Conservation (phyloP, 768 basidiomycete species). For the Tricholoma matsutake region DNA sequence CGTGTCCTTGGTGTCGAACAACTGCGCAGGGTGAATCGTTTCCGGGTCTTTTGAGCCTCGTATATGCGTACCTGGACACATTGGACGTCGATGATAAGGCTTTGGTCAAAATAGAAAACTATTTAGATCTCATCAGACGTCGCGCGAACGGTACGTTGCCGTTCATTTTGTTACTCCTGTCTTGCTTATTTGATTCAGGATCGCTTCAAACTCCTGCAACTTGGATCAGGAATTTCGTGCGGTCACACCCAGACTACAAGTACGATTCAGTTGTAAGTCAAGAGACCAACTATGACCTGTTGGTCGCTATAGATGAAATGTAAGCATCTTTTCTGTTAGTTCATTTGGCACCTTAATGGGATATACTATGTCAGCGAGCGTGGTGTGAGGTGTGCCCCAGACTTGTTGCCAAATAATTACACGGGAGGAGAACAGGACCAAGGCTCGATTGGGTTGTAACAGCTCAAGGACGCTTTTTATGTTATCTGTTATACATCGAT, state of each 20-base stretch:
- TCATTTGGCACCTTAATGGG: neutral
- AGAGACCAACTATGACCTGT: constrained; percentile 92
- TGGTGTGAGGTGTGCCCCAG: constrained; percentile 57
- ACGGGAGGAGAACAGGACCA: constrained; percentile 43
- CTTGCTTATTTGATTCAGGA: constrained; percentile 40
- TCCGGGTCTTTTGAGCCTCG: constrained; percentile 78
- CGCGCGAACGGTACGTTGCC: constrained; percentile 70
- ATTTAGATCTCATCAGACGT: constrained; percentile 74
- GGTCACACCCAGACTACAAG: constrained; percentile 87
- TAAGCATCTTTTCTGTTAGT: constrained; percentile 42
- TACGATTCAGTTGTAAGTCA: constrained; percentile 89
- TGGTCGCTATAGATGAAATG: constrained; percentile 90
- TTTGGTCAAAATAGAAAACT: constrained; percentile 62
- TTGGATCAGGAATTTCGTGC: constrained; percentile 93
- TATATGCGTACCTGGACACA: constrained; percentile 82
- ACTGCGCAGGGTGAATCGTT: constrained; percentile 55
- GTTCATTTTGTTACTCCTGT: neutral
- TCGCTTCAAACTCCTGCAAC: constrained; percentile 81
- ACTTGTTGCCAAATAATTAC: constrained; percentile 63
- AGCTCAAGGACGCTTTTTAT: neutral
- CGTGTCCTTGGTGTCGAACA: neutral
- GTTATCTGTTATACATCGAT: neutral
- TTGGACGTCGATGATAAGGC: constrained; percentile 70
- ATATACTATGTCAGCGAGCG: constrained; percentile 49
- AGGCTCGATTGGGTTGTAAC: constrained; percentile 41